phyloP scores from a whole-genome alignment of 2,329 filamentous ascomycete species.

The Penicillium oxalicum region DNA sequence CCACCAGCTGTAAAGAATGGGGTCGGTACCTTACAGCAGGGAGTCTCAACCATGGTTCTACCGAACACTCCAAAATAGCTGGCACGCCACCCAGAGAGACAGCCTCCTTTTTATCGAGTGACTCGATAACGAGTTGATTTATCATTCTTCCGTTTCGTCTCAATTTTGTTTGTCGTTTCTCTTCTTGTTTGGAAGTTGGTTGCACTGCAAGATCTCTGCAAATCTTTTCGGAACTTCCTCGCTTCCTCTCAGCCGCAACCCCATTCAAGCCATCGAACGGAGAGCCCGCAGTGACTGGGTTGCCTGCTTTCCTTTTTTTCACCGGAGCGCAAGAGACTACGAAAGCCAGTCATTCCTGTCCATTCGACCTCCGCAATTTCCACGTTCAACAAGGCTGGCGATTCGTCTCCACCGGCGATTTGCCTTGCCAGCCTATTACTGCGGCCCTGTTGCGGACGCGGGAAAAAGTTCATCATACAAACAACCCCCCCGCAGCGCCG shows the following conservation, averaged over 20 bases:
- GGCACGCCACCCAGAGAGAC: slow-evolving; percentile 9
- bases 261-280: no score
- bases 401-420: no score
- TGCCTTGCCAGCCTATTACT: no score
- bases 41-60: slow-evolving; percentile 11
- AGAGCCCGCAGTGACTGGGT: background rate
- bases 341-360: background rate
- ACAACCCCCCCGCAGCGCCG: slow-evolving; percentile 14
- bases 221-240: background rate
- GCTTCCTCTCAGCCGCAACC: background rate
- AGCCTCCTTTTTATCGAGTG: background rate
- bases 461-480: slow-evolving; percentile 6
- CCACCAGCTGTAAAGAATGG: background rate
- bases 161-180: background rate
- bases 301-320: background rate
- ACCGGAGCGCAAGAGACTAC: no score
- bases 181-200: background rate
- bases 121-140: background rate
- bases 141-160: background rate
- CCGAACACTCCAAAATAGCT: background rate
- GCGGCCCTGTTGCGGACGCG: no score
- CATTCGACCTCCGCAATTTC: background rate
- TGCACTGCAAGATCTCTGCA: background rate
- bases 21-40: slow-evolving; percentile 14
- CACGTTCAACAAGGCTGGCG: no score